These are phyloP conservation scores for Nannochloris sp. DNA, from an alignment of 139 green algal species.

Conservation along the genomic window DNA sequence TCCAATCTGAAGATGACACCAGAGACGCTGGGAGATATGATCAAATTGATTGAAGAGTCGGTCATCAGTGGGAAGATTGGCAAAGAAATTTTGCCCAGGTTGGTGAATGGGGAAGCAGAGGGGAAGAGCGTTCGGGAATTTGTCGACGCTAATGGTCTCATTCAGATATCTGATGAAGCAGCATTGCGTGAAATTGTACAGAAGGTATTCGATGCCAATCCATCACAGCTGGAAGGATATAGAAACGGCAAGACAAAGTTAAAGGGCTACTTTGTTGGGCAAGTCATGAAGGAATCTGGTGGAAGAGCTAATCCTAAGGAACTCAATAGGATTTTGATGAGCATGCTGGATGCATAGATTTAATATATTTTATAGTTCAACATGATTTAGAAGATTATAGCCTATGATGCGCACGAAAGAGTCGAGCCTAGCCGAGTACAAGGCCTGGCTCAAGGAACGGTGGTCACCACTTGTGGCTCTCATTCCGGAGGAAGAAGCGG, in stretches of 20 bases:
- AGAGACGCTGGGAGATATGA: conserved; percentile 72
- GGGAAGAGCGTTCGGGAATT: conserved; percentile 34
- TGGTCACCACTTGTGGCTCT: no score
- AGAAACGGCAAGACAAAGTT: conserved; percentile 76
- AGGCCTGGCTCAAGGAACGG: no score
- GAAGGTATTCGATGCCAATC: conserved; percentile 64
- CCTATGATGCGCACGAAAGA: no score
- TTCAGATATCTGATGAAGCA: conserved; percentile 77
- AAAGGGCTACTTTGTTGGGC: conserved; percentile 75
- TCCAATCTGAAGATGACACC: conserved; percentile 41
- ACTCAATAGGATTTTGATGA: conserved; percentile 66
- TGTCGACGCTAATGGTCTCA: conserved; percentile 57
- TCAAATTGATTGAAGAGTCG: conserved; percentile 78
- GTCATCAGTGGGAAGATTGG: conserved; percentile 95
- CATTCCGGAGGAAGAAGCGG: no score
- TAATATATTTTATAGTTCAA: conserved; percentile 1
- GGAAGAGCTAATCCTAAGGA: conserved; percentile 67
- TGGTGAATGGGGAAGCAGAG: conserved; percentile 55
- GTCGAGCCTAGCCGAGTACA: no score
- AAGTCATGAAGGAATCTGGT: conserved; percentile 79
- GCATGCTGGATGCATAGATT: conserved; percentile 31
- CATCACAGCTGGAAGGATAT: conserved; percentile 76
- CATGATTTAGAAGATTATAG: no score
- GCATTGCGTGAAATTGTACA: conserved; percentile 72
- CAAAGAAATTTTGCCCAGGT: conserved; percentile 83